A percentile compares a stretch with the other conserved stretches of the same genome.
Evolutionary conservation across 257 asterid species (phyloP).

Genomic region (Solanum virginianum): DNA sequence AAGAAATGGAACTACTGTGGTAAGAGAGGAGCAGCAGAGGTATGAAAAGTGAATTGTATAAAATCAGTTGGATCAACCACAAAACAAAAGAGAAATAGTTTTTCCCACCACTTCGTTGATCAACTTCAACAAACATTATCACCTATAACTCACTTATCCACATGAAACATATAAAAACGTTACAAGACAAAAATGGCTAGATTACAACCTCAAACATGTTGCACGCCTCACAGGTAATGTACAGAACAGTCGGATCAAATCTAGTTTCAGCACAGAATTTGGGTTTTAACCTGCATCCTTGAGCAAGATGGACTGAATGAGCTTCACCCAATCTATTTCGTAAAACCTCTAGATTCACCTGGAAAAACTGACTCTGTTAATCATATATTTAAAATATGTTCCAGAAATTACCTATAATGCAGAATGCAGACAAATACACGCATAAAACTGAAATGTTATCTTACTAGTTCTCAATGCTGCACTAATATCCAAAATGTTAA

Average conservation of each 20-base stretch:
- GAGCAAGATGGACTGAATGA: conserved; percentile 67
- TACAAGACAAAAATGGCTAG: conserved; percentile 10
- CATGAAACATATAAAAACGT: neutral
- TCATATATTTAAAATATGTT: neutral
- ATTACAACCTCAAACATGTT: conserved; percentile 58
- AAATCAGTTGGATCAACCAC: neutral
- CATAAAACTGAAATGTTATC: neutral
- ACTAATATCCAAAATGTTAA: neutral
- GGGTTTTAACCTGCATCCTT: conserved; percentile 71
- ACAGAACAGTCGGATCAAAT: conserved; percentile 65
- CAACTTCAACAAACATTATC: neutral
- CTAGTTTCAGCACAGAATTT: conserved; percentile 57
- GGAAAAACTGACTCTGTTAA: neutral
- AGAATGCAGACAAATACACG: neutral
- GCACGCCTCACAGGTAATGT: conserved; percentile 64
- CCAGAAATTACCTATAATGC: neutral
- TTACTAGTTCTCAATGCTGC: neutral
- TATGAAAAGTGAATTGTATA: neutral
- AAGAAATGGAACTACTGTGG: neutral
- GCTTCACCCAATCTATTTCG: conserved; percentile 63
- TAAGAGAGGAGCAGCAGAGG: neutral
- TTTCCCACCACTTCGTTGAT: neutral
- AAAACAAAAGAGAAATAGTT: neutral
- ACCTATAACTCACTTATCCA: neutral
- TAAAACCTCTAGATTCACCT: conserved; percentile 58